Percentiles rank a stretch among this genome's conserved stretches.
Evolutionary conservation across 768 basidiomycete species (phyloP).

Genomic region (Termitomyces sp.): DNA sequence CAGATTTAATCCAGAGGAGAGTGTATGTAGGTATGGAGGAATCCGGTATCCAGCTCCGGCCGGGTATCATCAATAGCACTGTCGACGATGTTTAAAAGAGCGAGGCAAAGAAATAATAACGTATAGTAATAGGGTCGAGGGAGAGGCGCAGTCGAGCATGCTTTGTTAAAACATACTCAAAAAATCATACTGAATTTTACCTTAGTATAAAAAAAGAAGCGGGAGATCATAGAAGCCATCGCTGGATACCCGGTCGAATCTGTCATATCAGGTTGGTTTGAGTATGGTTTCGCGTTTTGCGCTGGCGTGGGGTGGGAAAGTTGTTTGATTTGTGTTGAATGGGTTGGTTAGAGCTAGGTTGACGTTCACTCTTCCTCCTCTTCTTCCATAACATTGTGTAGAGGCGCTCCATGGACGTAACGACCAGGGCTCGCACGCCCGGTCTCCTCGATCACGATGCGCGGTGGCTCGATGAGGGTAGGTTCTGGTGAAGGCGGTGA

Average conservation of each 20-base stretch:
- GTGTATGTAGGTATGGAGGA: constrained; percentile 2
- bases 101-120: neutral
- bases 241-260: neutral
- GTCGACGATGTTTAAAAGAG: neutral
- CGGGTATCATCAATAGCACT: constrained; percentile 21
- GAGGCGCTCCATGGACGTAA: constrained; percentile 80
- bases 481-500: constrained; percentile 14
- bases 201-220: neutral
- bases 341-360: neutral
- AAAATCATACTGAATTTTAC: neutral
- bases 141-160: constrained; percentile 10
- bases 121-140: neutral
- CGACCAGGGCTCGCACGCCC: constrained; percentile 65
- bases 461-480: constrained; percentile 27
- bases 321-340: neutral
- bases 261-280: constrained; percentile 1
- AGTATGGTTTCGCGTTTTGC: no score
- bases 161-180: neutral
- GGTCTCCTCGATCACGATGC: constrained; percentile 36
- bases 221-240: neutral
- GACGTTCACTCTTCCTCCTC: constrained; percentile 48
- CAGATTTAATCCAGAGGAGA: constrained; percentile 11
- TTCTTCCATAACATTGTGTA: constrained; percentile 83
- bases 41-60: constrained; percentile 17
- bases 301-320: no score